Evolutionary conservation across 306 rosid genomes (phyloP).

Genomic region (Fragaria iinumae): DNA sequence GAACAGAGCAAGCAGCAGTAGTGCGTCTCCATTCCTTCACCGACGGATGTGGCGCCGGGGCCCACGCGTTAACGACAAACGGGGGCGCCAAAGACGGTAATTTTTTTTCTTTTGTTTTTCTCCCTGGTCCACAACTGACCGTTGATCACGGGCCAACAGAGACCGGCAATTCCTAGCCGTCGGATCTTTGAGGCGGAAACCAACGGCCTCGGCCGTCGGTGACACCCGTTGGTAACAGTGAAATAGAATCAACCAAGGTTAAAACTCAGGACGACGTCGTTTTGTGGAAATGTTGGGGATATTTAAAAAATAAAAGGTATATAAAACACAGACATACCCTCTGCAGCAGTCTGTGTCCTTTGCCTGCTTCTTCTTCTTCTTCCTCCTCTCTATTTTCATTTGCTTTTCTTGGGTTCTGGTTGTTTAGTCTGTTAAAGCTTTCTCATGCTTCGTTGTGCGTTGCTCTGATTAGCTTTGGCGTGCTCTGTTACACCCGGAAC

Average conservation of each 20-base stretch:
- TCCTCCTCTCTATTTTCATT: constrained; percentile 31
- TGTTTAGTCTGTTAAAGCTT: constrained; percentile 12
- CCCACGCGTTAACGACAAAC: constrained; percentile 41
- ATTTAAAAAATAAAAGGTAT: neutral
- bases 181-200: constrained; percentile 17
- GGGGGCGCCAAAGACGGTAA: constrained; percentile 7
- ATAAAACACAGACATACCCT: constrained; percentile 40
- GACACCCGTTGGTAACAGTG: constrained; percentile 3
- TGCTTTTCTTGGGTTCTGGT: constrained; percentile 20
- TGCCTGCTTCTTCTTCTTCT: constrained; percentile 14
- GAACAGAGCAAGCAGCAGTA: neutral
- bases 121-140: constrained; percentile 19
- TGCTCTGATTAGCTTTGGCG: constrained; percentile 23
- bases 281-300: neutral
- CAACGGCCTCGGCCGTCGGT: constrained; percentile 42
- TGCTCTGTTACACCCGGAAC: constrained; percentile 5
- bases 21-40: constrained; percentile 25
- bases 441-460: neutral
- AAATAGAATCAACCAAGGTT: neutral
- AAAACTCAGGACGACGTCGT: constrained; percentile 9
- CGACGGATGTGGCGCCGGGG: constrained; percentile 29
- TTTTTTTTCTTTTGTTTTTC: neutral
- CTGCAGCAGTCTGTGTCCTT: constrained; percentile 28
- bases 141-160: constrained; percentile 52
- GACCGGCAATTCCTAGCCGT: constrained; percentile 24